These are phyloP conservation scores for Yueomyces sp. DNA, from an alignment of 805 yeast genomes.

Conservation along the genomic window DNA sequence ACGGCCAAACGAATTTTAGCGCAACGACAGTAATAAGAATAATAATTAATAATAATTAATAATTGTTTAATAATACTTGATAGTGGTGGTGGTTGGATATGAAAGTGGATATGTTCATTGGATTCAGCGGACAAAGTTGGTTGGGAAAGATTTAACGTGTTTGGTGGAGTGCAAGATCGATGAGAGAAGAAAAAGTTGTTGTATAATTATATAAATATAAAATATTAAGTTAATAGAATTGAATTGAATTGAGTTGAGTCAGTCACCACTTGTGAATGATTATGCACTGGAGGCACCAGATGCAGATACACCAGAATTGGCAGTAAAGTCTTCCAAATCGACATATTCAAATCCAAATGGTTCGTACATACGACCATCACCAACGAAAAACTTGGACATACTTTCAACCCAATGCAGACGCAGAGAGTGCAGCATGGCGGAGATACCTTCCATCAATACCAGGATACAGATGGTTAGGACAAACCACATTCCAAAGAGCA, in stretches of 20 bases:
- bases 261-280: background rate
- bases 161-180: no score
- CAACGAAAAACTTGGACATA: slow-evolving; percentile 68
- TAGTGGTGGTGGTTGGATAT: no score
- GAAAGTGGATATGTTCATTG: no score
- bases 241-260: background rate
- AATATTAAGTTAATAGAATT: background rate
- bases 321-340: slow-evolving; percentile 2
- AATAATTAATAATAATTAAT: no score
- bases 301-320: background rate
- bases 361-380: slow-evolving; percentile 57
- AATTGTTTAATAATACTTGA: no score
- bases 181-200: no score
- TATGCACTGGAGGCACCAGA: background rate
- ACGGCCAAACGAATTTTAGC: no score
- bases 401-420: slow-evolving; percentile 76
- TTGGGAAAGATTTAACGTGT: no score
- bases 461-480: slow-evolving; percentile 52
- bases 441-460: slow-evolving; percentile 72
- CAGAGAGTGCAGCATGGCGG: slow-evolving; percentile 71
- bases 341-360: slow-evolving; percentile 38
- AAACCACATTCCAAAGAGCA: slow-evolving; percentile 66
- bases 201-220: no score
- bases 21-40: no score
- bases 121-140: no score